A percentile compares a stretch with the other conserved stretches of the same genome.
These are phyloP conservation scores for Plenodomus biglobosus DNA, from an alignment of 2,329 filamentous ascomycete genomes.

Conservation along the genomic window DNA sequence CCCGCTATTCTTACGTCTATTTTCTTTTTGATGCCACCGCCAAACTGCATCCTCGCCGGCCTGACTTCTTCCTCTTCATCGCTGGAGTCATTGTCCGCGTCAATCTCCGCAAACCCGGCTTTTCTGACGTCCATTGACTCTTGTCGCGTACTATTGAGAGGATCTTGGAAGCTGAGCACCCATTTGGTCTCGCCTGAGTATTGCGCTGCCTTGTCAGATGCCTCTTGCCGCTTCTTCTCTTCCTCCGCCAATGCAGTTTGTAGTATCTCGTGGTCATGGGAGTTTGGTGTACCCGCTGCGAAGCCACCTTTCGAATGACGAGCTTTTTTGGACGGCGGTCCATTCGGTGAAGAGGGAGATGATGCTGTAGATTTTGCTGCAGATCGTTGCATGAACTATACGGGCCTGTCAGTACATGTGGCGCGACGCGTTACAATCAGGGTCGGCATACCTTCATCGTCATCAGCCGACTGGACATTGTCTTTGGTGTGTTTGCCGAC, in stretches of 20 bases:
- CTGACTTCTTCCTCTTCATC: conserved; percentile 35
- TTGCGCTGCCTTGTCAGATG: conserved; percentile 62
- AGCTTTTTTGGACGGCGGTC: conserved; percentile 64
- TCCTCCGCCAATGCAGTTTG: conserved; percentile 66
- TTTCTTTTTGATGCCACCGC: conserved; percentile 49
- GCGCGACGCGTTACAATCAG: neutral
- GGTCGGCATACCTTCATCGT: conserved; percentile 71
- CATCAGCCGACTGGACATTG: conserved; percentile 83
- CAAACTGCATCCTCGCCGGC: conserved; percentile 52
- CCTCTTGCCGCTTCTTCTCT: conserved; percentile 63
- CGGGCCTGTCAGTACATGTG: conserved; percentile 7
- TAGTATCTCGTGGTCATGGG: conserved; percentile 59
- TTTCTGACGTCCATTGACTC: conserved; percentile 57
- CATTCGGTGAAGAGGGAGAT: conserved; percentile 53
- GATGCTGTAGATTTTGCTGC: conserved; percentile 60
- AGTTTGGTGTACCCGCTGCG: conserved; percentile 29
- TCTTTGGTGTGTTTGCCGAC: conserved; percentile 51
- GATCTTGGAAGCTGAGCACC: conserved; percentile 64
- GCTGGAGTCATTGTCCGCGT: conserved; percentile 43
- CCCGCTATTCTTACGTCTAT: conserved; percentile 5
- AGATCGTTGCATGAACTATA: conserved; percentile 85
- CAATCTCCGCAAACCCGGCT: conserved; percentile 58
- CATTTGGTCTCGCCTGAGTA: conserved; percentile 72
- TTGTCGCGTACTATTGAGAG: conserved; percentile 46
- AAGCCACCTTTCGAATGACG: conserved; percentile 54